These are phyloP conservation scores for Skeletonema potamos DNA, from an alignment of 108 stramenopile genomes.

Conservation along the genomic window DNA sequence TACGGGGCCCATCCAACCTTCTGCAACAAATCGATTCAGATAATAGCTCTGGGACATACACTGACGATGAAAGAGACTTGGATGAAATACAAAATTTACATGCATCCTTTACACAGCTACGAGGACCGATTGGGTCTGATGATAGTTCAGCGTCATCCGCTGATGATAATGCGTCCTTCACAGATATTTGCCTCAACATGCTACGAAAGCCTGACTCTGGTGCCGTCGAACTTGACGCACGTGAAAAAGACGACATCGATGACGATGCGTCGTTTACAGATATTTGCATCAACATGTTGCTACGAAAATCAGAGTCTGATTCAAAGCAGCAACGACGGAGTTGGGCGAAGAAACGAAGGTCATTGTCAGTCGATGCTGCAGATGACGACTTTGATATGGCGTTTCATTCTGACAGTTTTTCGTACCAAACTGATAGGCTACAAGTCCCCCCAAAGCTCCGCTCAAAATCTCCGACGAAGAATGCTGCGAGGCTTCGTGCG, in stretches of 20 bases:
- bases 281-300: not conserved
- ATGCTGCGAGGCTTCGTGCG: not conserved
- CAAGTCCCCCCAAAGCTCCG: not conserved
- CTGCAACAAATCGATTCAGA: not conserved
- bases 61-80: not conserved
- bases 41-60: constrained; percentile 1
- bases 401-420: not conserved
- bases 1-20: not conserved
- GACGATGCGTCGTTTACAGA: not conserved
- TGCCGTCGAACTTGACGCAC: not conserved
- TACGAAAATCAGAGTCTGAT: not conserved
- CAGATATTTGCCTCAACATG: not conserved
- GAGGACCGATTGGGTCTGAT: not conserved
- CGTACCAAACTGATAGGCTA: not conserved
- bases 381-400: not conserved
- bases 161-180: not conserved
- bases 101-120: not conserved
- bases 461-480: not conserved
- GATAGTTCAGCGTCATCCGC: not conserved
- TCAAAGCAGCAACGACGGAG: not conserved
- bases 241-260: not conserved
- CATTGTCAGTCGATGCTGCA: not conserved
- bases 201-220: not conserved
- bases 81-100: not conserved
- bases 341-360: not conserved